These are phyloP conservation scores for Fusarium pilosicola DNA, from an alignment of 2,329 filamentous ascomycete genomes.

Conservation along the genomic window DNA sequence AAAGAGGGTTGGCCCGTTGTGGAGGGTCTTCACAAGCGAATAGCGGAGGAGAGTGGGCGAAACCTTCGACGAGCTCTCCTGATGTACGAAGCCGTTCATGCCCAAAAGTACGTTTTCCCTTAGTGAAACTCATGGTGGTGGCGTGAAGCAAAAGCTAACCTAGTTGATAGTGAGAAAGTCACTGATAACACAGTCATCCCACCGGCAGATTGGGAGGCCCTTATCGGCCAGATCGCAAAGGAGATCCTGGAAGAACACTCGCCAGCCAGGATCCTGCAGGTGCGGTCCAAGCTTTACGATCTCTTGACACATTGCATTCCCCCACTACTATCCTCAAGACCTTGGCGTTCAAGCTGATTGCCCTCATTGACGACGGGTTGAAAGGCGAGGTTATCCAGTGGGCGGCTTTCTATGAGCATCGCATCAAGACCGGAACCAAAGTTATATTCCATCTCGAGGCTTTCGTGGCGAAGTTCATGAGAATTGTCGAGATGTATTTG, in stretches of 20 bases:
- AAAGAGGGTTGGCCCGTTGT: slow-evolving; percentile 86
- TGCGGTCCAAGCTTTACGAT: slow-evolving; percentile 95
- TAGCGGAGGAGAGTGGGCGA: slow-evolving; percentile 89
- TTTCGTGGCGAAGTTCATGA: slow-evolving; percentile 99
- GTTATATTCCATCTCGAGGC: slow-evolving; percentile 98
- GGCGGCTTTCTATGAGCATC: slow-evolving; percentile 97
- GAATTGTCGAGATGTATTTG: slow-evolving; percentile 88
- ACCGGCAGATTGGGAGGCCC: slow-evolving; percentile 94
- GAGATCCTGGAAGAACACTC: slow-evolving; percentile 94
- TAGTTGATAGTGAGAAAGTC: slow-evolving; percentile 78
- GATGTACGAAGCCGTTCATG: slow-evolving; percentile 98
- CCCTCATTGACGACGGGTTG: slow-evolving; percentile 85
- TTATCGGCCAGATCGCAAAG: slow-evolving; percentile 88
- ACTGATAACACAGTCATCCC: slow-evolving; percentile 89
- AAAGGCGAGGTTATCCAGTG: slow-evolving; percentile 95
- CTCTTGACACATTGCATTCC: slow-evolving; percentile 97
- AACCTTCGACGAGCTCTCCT: slow-evolving; percentile 90
- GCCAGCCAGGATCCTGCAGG: slow-evolving; percentile 86
- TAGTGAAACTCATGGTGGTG: not conserved
- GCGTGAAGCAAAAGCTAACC: slow-evolving; percentile 44
- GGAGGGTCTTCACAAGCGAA: slow-evolving; percentile 79
- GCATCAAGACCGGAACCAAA: slow-evolving; percentile 91
- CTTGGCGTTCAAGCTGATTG: slow-evolving; percentile 90
- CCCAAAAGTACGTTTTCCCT: slow-evolving; percentile 81
- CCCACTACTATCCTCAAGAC: slow-evolving; percentile 94